phyloP scores from a whole-genome alignment of 495 filamentous ascomycete genomes.

The Aspergillus steynii region DNA sequence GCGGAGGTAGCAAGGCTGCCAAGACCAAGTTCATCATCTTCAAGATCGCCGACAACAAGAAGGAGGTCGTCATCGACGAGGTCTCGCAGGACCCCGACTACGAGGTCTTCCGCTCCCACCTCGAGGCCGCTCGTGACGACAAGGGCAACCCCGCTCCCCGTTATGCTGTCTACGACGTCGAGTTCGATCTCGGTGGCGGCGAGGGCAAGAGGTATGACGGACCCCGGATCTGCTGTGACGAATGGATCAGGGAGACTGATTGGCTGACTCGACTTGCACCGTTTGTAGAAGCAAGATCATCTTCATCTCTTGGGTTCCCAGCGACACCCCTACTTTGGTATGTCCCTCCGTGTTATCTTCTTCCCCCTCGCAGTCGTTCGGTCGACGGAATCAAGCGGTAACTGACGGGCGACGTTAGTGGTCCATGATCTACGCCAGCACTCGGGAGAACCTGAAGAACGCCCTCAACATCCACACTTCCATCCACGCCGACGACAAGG shows the following conservation, averaged over 20 bases:
- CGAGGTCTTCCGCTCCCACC: conserved; percentile 77
- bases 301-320: conserved; percentile 92
- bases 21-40: conserved; percentile 94
- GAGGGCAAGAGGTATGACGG: conserved; percentile 75
- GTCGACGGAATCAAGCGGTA: conserved; percentile 1
- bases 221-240: neutral
- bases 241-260: neutral
- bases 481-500: conserved; percentile 89
- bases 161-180: conserved; percentile 92
- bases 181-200: conserved; percentile 73
- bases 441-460: conserved; percentile 88
- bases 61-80: conserved; percentile 80
- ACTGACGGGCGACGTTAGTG: conserved; percentile 35
- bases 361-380: neutral
- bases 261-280: neutral
- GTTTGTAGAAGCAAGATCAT: conserved; percentile 83
- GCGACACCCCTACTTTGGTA: conserved; percentile 79
- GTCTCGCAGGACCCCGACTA: conserved; percentile 64
- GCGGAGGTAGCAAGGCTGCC: conserved; percentile 67
- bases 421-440: conserved; percentile 95
- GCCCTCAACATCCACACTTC: conserved; percentile 76
- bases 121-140: conserved; percentile 65
- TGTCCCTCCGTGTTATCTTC: conserved; percentile 30
- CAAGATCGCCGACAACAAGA: conserved; percentile 94
- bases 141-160: conserved; percentile 70